Evolutionary conservation across 2,329 filamentous ascomycete genomes (phyloP).

Genomic region (Hortaea werneckii): DNA sequence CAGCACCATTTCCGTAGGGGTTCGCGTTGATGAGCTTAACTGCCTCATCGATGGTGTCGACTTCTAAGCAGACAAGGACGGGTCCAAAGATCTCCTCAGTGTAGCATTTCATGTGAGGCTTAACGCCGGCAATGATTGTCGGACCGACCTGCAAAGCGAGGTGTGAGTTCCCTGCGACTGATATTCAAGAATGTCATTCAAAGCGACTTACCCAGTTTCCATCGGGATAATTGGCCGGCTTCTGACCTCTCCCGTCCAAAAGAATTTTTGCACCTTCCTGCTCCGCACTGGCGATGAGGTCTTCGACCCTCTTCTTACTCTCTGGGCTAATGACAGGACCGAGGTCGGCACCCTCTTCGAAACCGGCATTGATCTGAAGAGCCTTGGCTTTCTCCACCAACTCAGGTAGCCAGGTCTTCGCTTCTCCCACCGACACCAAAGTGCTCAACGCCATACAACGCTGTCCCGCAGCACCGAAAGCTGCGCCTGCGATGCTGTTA

Average conservation of each 20-base stretch:
- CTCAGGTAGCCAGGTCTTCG: slow-evolving; percentile 39
- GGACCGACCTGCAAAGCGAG: slow-evolving; percentile 1
- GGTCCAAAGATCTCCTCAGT: slow-evolving; percentile 37
- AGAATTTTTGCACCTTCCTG: slow-evolving; percentile 7
- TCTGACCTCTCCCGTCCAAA: too few species aligned
- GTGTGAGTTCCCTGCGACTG: not conserved
- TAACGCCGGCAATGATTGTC: slow-evolving; percentile 14
- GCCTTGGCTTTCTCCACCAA: slow-evolving; percentile 40
- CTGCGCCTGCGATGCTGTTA: slow-evolving; percentile 48
- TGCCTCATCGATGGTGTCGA: too few species aligned
- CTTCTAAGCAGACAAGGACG: slow-evolving; percentile 14
- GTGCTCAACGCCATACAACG: slow-evolving; percentile 42
- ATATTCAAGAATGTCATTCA: not conserved
- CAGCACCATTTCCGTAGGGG: too few species aligned
- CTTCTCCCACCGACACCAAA: slow-evolving; percentile 43
- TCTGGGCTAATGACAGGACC: slow-evolving; percentile 59
- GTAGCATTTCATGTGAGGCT: slow-evolving; percentile 10
- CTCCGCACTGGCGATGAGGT: slow-evolving; percentile 42
- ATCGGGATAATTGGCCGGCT: not conserved
- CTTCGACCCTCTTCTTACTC: slow-evolving; percentile 45
- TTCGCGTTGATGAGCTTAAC: too few species aligned
- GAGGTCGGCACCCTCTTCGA: slow-evolving; percentile 55
- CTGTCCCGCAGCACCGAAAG: slow-evolving; percentile 46
- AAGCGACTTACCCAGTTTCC: slow-evolving; percentile 10
- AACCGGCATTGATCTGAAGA: slow-evolving; percentile 48